Evolutionary conservation across 148 eudicot species (phyloP).

Genomic region (Chenopodium album): DNA sequence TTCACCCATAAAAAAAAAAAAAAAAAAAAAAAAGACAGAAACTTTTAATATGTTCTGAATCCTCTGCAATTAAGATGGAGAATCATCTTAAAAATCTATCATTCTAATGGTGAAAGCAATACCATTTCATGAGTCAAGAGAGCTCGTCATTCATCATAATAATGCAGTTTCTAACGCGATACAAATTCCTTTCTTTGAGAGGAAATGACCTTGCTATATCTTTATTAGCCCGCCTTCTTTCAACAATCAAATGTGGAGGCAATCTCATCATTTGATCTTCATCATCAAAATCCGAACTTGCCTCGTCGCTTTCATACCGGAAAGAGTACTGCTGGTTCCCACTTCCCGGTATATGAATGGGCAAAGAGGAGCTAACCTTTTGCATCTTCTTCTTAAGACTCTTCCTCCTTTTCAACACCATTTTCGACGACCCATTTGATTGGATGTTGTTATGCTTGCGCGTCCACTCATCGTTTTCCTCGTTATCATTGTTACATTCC

Average conservation of each 20-base stretch:
- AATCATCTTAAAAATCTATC: too few species aligned
- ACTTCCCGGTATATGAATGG: constrained; percentile 1
- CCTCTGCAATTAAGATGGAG: neutral
- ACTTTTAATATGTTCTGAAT: neutral
- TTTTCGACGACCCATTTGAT: neutral
- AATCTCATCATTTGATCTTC: constrained; percentile 10
- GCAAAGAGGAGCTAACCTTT: constrained; percentile 13
- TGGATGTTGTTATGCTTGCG: neutral
- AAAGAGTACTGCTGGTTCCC: neutral
- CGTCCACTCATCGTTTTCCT: neutral
- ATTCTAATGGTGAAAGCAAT: neutral
- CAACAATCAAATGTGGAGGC: constrained; percentile 41
- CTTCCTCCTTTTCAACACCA: constrained; percentile 7
- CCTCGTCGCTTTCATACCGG: constrained; percentile 6
- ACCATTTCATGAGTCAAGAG: constrained; percentile 21
- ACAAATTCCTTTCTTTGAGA: constrained; percentile 38
- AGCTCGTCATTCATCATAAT: constrained; percentile 32
- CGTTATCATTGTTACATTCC: neutral
- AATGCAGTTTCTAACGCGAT: constrained; percentile 34
- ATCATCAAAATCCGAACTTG: neutral
- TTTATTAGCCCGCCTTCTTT: constrained; percentile 20
- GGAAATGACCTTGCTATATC: constrained; percentile 36
- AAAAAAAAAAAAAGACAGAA: too few species aligned
- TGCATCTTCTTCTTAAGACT: constrained; percentile 9
- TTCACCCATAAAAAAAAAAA: too few species aligned